Evolutionary conservation across 352 stramenopile species (phyloP).

Genomic region (Globisporangium nodosum): DNA sequence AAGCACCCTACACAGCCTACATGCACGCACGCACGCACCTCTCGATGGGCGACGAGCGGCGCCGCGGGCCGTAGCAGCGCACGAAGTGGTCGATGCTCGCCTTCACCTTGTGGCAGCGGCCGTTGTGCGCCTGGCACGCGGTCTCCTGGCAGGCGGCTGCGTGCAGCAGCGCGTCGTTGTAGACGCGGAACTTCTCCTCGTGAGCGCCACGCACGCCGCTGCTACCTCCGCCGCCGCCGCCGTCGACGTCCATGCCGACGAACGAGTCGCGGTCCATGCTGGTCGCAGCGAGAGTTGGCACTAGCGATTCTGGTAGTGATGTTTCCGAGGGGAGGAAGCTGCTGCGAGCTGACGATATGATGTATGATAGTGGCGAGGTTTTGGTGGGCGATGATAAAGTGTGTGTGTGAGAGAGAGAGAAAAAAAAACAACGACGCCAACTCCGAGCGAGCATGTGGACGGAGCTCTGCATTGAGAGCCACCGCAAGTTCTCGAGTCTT

Average conservation of each 20-base stretch:
- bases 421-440: too few relatives aligned
- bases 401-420: too few relatives aligned
- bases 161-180: constrained; percentile 79
- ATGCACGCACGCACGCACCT: constrained; percentile 28
- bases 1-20: not conserved
- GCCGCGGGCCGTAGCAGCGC: constrained; percentile 73
- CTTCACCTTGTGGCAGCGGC: constrained; percentile 85
- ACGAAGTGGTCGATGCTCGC: constrained; percentile 87
- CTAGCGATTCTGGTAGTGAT: not conserved
- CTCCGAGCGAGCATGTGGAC: too few relatives aligned
- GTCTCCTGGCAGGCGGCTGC: constrained; percentile 48
- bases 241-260: constrained; percentile 35
- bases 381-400: too few relatives aligned
- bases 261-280: constrained; percentile 20
- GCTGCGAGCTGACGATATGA: not conserved
- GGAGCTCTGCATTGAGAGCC: too few relatives aligned
- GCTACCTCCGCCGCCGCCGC: constrained; percentile 1
- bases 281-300: not conserved
- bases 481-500: too few relatives aligned
- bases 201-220: constrained; percentile 27
- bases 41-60: constrained; percentile 67
- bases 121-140: constrained; percentile 53
- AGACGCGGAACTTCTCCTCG: constrained; percentile 83
- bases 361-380: not conserved
- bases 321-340: not conserved